Conservation (phyloP, 345 rosid species). For the Sonneratia alba region DNA sequence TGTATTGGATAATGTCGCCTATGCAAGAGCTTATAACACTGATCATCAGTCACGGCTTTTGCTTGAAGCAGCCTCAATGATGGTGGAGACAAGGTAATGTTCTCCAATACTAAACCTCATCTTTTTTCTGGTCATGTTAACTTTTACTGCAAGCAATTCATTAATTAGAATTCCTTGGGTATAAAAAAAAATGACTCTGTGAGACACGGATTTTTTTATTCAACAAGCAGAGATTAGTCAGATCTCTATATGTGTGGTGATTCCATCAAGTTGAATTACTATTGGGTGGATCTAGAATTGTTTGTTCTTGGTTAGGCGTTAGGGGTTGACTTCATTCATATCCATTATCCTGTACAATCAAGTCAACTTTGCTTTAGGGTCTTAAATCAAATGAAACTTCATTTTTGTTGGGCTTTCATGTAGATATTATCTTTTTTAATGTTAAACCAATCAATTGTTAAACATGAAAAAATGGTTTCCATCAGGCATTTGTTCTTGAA, state of each 20-base stretch:
- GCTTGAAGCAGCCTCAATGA: constrained; percentile 99
- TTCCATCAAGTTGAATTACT: not conserved
- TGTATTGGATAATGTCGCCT: constrained; percentile 95
- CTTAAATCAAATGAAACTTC: not conserved
- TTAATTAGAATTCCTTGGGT: not conserved
- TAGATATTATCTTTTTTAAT: not conserved
- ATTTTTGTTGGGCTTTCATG: not conserved
- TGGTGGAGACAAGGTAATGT: constrained; percentile 84
- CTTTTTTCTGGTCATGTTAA: not conserved
- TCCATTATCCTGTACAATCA: not conserved
- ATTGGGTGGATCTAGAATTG: not conserved
- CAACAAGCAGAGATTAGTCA: not conserved
- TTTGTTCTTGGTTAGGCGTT: not conserved
- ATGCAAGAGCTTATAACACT: constrained; percentile 95
- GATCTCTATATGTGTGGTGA: not conserved
- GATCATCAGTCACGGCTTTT: constrained; percentile 96
- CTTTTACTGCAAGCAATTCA: not conserved
- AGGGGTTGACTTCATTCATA: not conserved
- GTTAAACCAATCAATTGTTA: not conserved
- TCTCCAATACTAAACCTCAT: not conserved
- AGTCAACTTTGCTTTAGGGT: not conserved
- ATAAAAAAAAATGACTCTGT: not conserved
- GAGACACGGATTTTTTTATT: not conserved
- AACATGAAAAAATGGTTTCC: not conserved
- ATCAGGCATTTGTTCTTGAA: not conserved